Evolutionary conservation across 2,329 filamentous ascomycete species (phyloP).

Genomic region (Hymenoscyphus albidus): DNA sequence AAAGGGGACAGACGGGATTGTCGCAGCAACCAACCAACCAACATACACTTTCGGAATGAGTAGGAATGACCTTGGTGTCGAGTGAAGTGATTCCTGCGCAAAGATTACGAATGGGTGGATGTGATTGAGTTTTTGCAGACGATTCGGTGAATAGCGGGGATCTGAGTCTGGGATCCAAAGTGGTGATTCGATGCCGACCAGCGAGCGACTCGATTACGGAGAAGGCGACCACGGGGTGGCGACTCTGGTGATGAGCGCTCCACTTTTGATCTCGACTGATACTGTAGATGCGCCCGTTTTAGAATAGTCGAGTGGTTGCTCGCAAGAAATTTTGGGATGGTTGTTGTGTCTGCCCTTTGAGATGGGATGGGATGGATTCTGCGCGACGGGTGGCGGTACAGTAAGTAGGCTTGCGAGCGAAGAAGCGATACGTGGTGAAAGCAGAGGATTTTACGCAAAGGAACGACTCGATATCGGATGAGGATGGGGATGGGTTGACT

Average conservation of each 20-base stretch:
- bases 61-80: background rate
- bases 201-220: constrained; percentile 15
- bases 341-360: background rate
- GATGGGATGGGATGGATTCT: background rate
- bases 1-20: background rate
- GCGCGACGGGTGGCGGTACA: too few species aligned
- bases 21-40: background rate
- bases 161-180: constrained; percentile 14
- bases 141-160: constrained; percentile 10
- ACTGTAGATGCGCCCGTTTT: background rate
- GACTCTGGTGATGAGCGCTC: background rate
- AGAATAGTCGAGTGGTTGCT: background rate
- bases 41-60: background rate
- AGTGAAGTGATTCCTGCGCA: background rate
- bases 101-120: constrained; percentile 2
- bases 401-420: background rate
- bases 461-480: constrained; percentile 1
- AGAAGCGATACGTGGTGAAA: background rate
- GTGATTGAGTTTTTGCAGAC: constrained; percentile 8
- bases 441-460: background rate
- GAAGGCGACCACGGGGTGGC: background rate
- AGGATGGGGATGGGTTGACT: background rate
- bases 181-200: constrained; percentile 19
- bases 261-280: background rate
- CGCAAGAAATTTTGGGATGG: background rate